Base-by-base conservation (phyloP, 306 rosid species). In the Corylus avellana region DNA sequence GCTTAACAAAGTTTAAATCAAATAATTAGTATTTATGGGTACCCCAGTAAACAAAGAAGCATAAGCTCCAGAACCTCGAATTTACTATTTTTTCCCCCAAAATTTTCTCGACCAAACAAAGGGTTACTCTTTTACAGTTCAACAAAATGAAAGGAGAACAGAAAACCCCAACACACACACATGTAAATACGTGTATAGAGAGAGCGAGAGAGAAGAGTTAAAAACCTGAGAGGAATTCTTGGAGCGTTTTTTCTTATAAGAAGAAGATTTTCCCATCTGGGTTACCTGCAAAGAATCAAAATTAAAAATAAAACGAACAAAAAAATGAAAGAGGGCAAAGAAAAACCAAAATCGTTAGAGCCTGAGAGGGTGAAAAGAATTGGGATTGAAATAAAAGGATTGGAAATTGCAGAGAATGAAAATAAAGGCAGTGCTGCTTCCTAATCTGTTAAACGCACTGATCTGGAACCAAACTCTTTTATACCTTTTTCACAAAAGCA, bases 261-360 rank as follows among this genome's bases (percentile, higher is more conserved):
- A 90, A 72, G 97, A 88, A 49, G 96, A 83, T 85, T 91, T 91
- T 76, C 91, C 96, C 99, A 95, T 95, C 82, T 20, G 81, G 77
- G 29, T 54, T 27, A 78, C 85, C 97, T 84, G 97, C 87, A 83
- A 49, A 89, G 66, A 81, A 86, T 76, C 44, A 84, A 76, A 73
- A 49, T 46, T 71, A 48, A 46, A 77, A 78, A 76, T 70, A 66
- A 77, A 39, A 89, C 2, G 4, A 77, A 62, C 49, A 57, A 20
- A 66, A 57, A 32, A 32, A 32, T 32, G 35, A 76, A 80, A 20
- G 48, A 20, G 18, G 77, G 11, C 66, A 55, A 73, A 64, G 82
- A 50, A 57, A 37, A 47, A 58, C 37, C 12, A 25, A 66, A 77
- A 66, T 47, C 18, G 70, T 42, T 18, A 72, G 51, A 37, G 14